Percentiles rank a stretch among this genome's conserved stretches.
Evolutionary conservation across 2,329 filamentous ascomycete genomes (phyloP).

Genomic region (Cadophora malorum): DNA sequence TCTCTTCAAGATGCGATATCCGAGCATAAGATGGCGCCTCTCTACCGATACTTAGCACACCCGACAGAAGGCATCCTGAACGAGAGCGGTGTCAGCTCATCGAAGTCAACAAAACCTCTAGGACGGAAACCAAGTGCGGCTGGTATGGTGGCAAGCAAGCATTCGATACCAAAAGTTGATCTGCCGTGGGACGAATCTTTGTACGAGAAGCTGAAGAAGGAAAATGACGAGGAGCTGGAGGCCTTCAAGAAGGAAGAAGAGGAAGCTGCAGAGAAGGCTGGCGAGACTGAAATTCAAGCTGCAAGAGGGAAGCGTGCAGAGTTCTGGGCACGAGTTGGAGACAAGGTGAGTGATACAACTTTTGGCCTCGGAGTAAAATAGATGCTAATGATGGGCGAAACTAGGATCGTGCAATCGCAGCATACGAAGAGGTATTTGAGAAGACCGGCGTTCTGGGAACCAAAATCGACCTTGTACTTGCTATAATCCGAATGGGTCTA

Average conservation of each 20-base stretch:
- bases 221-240: slow-evolving; percentile 80
- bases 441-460: slow-evolving; percentile 97
- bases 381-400: slow-evolving; percentile 33
- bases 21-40: slow-evolving; percentile 85
- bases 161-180: slow-evolving; percentile 66
- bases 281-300: slow-evolving; percentile 92
- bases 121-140: slow-evolving; percentile 73
- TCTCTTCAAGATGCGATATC: slow-evolving; percentile 81
- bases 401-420: slow-evolving; percentile 91
- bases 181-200: slow-evolving; percentile 91
- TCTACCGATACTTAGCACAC: slow-evolving; percentile 85
- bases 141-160: slow-evolving; percentile 77
- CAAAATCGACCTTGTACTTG: slow-evolving; percentile 96
- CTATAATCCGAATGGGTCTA: slow-evolving; percentile 92
- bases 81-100: slow-evolving; percentile 53
- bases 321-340: slow-evolving; percentile 93
- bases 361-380: neutral
- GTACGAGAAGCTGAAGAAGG: slow-evolving; percentile 77
- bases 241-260: slow-evolving; percentile 85
- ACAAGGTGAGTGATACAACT: slow-evolving; percentile 75
- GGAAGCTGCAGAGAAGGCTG: slow-evolving; percentile 93
- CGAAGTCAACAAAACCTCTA: slow-evolving; percentile 58
- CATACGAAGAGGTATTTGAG: slow-evolving; percentile 92
- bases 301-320: slow-evolving; percentile 94
- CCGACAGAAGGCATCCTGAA: slow-evolving; percentile 70